phyloP scores from a whole-genome alignment of 176 grass and related monocot genomes.

The Guadua angustifolia region DNA sequence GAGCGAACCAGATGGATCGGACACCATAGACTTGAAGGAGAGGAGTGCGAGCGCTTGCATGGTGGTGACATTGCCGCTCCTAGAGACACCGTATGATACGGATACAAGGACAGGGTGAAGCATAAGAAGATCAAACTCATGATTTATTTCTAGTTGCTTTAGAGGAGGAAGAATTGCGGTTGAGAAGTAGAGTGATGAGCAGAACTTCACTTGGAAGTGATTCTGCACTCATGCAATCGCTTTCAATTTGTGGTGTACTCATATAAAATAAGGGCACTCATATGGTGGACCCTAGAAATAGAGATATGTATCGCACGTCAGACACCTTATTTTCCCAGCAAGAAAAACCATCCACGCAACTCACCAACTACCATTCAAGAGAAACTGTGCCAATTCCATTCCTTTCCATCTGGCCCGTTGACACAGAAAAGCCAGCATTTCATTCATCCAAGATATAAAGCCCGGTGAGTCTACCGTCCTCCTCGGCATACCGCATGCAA shows the following conservation, averaged over 20 bases:
- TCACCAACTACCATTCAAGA: too few relatives aligned
- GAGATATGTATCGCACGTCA: background rate
- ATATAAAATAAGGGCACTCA: too few relatives aligned
- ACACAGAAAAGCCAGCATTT: too few relatives aligned
- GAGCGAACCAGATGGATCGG: constrained; percentile 17
- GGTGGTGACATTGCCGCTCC: background rate
- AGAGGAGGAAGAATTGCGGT: background rate
- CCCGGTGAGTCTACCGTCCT: too few relatives aligned
- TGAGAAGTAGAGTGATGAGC: background rate
- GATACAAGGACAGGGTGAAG: constrained; percentile 2
- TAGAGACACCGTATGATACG: too few relatives aligned
- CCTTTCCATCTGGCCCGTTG: too few relatives aligned
- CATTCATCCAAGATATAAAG: too few relatives aligned
- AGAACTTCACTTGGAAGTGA: background rate
- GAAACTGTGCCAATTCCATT: too few relatives aligned
- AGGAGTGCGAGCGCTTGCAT: constrained; percentile 2
- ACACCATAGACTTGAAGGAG: constrained; percentile 38
- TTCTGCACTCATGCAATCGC: too few relatives aligned
- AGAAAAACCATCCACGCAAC: background rate
- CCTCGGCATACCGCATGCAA: too few relatives aligned
- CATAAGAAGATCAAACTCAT: background rate
- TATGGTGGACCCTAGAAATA: too few relatives aligned
- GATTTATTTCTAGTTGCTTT: background rate
- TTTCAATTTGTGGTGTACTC: too few relatives aligned
- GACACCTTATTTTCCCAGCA: constrained; percentile 12